phyloP scores from a whole-genome alignment of 2,329 filamentous ascomycete species.

The Penicillium sp. region DNA sequence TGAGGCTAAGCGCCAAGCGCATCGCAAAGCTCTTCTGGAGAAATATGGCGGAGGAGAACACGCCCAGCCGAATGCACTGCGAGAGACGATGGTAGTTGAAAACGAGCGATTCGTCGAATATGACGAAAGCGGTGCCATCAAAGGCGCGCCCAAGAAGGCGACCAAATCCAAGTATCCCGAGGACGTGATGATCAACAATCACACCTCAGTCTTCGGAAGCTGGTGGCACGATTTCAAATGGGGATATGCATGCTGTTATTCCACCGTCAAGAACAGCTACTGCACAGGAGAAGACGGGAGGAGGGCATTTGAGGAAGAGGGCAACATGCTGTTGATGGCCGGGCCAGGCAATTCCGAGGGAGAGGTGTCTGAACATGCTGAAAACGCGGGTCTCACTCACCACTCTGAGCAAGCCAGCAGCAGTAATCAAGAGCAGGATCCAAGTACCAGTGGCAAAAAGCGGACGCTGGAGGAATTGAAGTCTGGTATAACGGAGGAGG shows the following conservation, averaged over 20 bases:
- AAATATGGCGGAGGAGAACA: constrained; percentile 76
- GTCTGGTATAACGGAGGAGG: constrained; percentile 73
- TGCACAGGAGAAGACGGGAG: constrained; percentile 92
- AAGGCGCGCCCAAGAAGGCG: constrained; percentile 73
- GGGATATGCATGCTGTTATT: constrained; percentile 96
- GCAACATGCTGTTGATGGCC: constrained; percentile 56
- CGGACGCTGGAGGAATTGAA: constrained; percentile 76
- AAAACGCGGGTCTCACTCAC: constrained; percentile 22
- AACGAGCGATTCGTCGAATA: constrained; percentile 92
- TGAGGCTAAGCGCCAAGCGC: constrained; percentile 65
- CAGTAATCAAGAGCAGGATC: constrained; percentile 32
- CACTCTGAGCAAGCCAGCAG: constrained; percentile 31
- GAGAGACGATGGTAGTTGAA: constrained; percentile 68
- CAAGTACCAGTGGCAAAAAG: constrained; percentile 57
- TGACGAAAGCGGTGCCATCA: constrained; percentile 83
- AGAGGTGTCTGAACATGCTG: constrained; percentile 2
- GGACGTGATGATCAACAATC: constrained; percentile 85
- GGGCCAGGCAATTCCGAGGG: constrained; percentile 22
- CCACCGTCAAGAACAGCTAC: constrained; percentile 91
- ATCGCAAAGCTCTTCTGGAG: constrained; percentile 69
- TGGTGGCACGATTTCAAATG: constrained; percentile 97
- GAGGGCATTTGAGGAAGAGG: constrained; percentile 73
- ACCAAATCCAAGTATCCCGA: constrained; percentile 91
- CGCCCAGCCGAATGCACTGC: constrained; percentile 61
- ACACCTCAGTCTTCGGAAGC: constrained; percentile 89